These are phyloP conservation scores for Fusarium tanahbumbuense DNA, from an alignment of 2,329 filamentous ascomycete genomes.

Conservation along the genomic window DNA sequence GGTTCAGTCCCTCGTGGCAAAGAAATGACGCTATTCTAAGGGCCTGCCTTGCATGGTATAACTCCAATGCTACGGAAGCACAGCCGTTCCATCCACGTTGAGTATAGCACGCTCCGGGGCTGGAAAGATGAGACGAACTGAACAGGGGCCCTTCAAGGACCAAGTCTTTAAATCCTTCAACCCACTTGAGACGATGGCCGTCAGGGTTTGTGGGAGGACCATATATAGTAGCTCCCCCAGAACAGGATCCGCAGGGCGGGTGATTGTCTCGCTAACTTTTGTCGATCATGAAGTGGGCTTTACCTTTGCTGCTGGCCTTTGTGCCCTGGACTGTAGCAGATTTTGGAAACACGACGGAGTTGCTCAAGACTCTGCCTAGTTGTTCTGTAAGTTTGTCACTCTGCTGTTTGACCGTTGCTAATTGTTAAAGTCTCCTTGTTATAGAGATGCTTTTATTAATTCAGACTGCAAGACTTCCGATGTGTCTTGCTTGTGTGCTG, in stretches of 20 bases:
- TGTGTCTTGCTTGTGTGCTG: constrained; percentile 40
- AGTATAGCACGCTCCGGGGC: neutral
- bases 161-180: neutral
- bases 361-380: constrained; percentile 30
- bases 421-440: constrained; percentile 15
- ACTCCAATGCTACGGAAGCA: constrained; percentile 16
- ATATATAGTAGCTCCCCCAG: constrained; percentile 20
- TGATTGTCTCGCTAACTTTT: constrained; percentile 14
- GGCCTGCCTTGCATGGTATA: neutral
- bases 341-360: constrained; percentile 25
- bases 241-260: constrained; percentile 6
- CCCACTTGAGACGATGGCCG: constrained; percentile 9
- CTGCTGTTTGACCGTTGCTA: neutral
- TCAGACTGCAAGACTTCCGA: constrained; percentile 36
- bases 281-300: constrained; percentile 42
- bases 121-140: constrained; percentile 12
- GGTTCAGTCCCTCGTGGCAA: neutral
- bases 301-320: constrained; percentile 36
- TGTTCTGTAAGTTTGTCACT: constrained; percentile 33
- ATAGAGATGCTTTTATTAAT: constrained; percentile 10
- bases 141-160: neutral
- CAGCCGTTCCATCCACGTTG: neutral
- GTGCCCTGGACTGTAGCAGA: constrained; percentile 29
- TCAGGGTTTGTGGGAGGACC: constrained; percentile 1
- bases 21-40: constrained; percentile 1